phyloP scores from a whole-genome alignment of 306 rosid genomes.

The Rosa rugosa region DNA sequence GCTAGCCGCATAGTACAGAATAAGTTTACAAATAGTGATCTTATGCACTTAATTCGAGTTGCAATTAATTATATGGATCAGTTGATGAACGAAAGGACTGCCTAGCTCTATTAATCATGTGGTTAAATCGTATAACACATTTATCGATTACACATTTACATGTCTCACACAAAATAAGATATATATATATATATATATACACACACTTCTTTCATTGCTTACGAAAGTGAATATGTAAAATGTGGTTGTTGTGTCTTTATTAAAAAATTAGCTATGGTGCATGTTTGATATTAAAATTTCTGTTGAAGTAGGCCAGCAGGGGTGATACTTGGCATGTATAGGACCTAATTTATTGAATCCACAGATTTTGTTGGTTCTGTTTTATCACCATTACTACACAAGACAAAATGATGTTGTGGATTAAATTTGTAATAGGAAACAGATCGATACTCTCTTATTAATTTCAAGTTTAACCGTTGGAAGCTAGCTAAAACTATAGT shows the following conservation, averaged over 20 bases:
- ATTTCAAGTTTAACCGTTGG: background rate
- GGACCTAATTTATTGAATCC: conserved; percentile 13
- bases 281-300: background rate
- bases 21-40: background rate
- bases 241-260: no score
- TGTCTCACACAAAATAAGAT: no score
- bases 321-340: background rate
- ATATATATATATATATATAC: no score
- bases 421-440: background rate
- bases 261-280: background rate
- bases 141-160: no score
- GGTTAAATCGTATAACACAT: no score
- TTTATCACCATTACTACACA: conserved; percentile 25
- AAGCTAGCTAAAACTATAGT: conserved; percentile 1
- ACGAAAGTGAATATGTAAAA: no score
- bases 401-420: conserved; percentile 17
- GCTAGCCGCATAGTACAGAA: background rate
- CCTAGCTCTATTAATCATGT: no score
- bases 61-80: background rate
- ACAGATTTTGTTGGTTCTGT: conserved; percentile 24
- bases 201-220: no score
- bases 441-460: background rate
- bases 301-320: background rate
- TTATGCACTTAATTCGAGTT: background rate
- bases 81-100: no score